These are phyloP conservation scores for Phytophthora citrophthora DNA, from an alignment of 352 stramenopile genomes.

Conservation along the genomic window DNA sequence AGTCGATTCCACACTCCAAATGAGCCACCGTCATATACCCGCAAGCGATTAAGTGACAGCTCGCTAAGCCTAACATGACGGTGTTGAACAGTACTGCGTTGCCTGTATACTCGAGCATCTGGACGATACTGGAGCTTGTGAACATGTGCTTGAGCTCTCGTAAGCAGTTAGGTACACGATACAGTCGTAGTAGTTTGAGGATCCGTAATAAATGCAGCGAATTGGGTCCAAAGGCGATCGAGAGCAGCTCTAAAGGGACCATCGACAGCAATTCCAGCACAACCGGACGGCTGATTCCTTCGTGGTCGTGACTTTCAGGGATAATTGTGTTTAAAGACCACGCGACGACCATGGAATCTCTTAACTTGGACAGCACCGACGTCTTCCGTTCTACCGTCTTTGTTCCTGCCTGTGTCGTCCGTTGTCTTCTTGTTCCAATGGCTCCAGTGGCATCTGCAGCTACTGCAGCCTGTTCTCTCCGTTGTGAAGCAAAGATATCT, in stretches of 20 bases:
- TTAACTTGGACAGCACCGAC: slow-evolving; percentile 32
- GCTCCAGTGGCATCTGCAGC: slow-evolving; percentile 24
- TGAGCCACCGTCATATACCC: slow-evolving; percentile 73
- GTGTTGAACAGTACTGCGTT: slow-evolving; percentile 64
- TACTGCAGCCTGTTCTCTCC: slow-evolving; percentile 48
- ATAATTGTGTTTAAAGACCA: slow-evolving; percentile 80
- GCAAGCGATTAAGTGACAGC: slow-evolving; percentile 68
- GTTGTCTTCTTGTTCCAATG: slow-evolving; percentile 23
- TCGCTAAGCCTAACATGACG: slow-evolving; percentile 45
- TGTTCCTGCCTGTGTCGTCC: slow-evolving; percentile 1
- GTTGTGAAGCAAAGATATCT: slow-evolving; percentile 56
- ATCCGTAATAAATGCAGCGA: slow-evolving; percentile 60
- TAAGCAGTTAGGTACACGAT: slow-evolving; percentile 54
- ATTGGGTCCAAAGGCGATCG: slow-evolving; percentile 48
- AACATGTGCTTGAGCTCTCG: slow-evolving; percentile 57
- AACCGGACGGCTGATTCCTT: slow-evolving; percentile 47
- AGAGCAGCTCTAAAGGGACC: slow-evolving; percentile 59
- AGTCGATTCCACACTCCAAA: slow-evolving; percentile 68
- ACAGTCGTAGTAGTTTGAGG: slow-evolving; percentile 64
- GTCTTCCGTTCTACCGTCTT: slow-evolving; percentile 7
- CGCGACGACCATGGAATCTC: slow-evolving; percentile 41
- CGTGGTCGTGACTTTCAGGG: slow-evolving; percentile 28
- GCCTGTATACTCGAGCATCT: slow-evolving; percentile 62
- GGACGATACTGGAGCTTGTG: slow-evolving; percentile 42
- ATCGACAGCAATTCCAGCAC: slow-evolving; percentile 54